Base-by-base conservation (phyloP, 2,329 filamentous ascomycete genomes). In the Pseudogymnoascus destructans region DNA sequence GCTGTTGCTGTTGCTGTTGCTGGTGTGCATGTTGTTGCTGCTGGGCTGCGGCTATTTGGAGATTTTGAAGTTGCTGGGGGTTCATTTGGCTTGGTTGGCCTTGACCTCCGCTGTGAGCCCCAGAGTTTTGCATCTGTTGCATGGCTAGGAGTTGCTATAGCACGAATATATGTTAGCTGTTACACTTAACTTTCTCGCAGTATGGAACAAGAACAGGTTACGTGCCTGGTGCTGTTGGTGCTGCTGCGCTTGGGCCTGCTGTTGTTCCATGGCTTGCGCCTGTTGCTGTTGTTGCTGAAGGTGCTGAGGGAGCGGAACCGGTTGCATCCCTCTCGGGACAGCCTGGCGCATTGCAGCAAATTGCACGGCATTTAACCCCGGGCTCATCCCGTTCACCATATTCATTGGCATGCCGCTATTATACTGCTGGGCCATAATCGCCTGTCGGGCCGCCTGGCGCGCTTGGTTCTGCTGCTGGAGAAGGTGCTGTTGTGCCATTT, bases 311-410 rank as follows among this genome's bases (percentile, higher is more conserved):
- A 75, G 66, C 65, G 73, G 71, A 62, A 79, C 75, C 58, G 74
- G 73, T 57, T 70, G 69, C 49, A 75, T 70, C 60, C 52, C 52
- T 74, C 70, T 11, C 66, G 65, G 23, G 55, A 13, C 61, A 54
- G 64, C 63, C 57, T 72, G 71, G 61, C 78, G 72, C 64, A 81
- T 74, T 46, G 77, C 75, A 49, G 76, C 72, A 32, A 79, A 69
- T 64, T 81, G 79, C 60, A 78, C 76, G 19, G 70, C 71, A 52
- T 70, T 79, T 67, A 81, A 75, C 60, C 72, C 70, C 57, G 69
- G 64, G 69, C 64, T 75, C 69, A 82, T 78, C 3, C 73, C 75
- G 67, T 84, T 79, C 33, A 73, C 77, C 64, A 80, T 77, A 15
- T 73, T 73, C 61, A 74, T 75, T 15, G 73, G 72, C 72, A 84